Evolutionary conservation across 2,329 filamentous ascomycete species (phyloP).

Genomic region (Amphichorda felina): DNA sequence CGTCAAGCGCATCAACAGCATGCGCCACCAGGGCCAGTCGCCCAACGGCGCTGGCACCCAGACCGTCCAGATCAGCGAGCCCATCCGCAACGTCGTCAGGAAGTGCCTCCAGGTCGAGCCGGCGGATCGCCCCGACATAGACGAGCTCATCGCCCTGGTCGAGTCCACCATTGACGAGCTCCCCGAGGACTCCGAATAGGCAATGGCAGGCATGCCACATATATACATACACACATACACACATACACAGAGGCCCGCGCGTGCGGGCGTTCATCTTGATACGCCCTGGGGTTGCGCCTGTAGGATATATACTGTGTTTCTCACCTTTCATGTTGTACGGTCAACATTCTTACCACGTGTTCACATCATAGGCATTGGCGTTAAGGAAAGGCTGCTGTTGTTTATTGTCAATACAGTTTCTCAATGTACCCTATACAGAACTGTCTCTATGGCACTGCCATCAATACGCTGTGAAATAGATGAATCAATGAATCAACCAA

Average conservation of each 20-base stretch:
- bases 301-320: background rate
- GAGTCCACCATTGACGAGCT: conserved; percentile 57
- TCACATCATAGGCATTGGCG: conserved; percentile 2
- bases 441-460: no score
- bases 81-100: conserved; percentile 77
- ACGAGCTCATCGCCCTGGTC: conserved; percentile 72
- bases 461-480: no score
- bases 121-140: conserved; percentile 73
- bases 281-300: no score
- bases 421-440: no score
- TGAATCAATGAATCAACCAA: no score
- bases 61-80: conserved; percentile 56
- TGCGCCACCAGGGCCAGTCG: conserved; percentile 17
- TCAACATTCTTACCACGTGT: background rate
- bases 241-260: no score
- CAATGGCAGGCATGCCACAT: background rate
- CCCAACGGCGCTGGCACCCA: conserved; percentile 12
- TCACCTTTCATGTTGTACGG: background rate
- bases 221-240: no score
- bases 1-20: conserved; percentile 30
- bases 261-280: no score
- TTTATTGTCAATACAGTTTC: no score
- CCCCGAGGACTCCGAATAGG: conserved; percentile 36
- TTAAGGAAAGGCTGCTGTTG: background rate
- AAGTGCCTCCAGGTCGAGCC: conserved; percentile 82